These are phyloP conservation scores for Fusarium heterosporum DNA, from an alignment of 2,329 filamentous ascomycete genomes.

Conservation along the genomic window DNA sequence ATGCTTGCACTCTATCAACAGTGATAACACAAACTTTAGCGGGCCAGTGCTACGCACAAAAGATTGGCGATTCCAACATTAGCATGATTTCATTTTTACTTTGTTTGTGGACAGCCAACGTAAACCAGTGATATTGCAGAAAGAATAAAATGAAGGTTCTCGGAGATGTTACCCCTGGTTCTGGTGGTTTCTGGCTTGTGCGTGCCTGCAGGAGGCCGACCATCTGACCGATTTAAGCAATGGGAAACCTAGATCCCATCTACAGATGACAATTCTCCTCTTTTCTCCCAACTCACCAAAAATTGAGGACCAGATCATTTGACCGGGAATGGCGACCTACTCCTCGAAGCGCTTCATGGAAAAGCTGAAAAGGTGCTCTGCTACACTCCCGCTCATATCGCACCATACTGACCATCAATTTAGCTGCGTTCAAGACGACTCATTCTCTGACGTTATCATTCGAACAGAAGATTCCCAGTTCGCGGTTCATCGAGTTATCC, in stretches of 20 bases:
- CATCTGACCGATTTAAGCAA: not conserved
- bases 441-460: not conserved
- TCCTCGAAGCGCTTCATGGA: not conserved
- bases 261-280: not conserved
- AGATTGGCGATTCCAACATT: too few relatives aligned
- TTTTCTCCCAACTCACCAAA: not conserved
- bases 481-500: slow-evolving; percentile 8
- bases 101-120: too few relatives aligned
- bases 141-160: too few relatives aligned
- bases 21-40: too few relatives aligned
- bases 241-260: not conserved
- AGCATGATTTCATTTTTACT: too few relatives aligned
- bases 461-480: not conserved
- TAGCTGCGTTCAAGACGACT: slow-evolving; percentile 1
- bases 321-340: not conserved
- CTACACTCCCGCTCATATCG: not conserved
- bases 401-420: not conserved
- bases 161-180: not conserved
- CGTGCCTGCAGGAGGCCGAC: not conserved
- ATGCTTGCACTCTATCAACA: too few relatives aligned
- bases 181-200: not conserved
- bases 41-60: too few relatives aligned
- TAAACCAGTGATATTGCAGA: too few relatives aligned
- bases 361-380: not conserved
- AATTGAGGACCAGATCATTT: too few relatives aligned